Percentiles rank a stretch among this genome's conserved stretches.
Conservation (phyloP, 2,329 filamentous ascomycete genomes). For the Paraconiothyrium brasiliense region DNA sequence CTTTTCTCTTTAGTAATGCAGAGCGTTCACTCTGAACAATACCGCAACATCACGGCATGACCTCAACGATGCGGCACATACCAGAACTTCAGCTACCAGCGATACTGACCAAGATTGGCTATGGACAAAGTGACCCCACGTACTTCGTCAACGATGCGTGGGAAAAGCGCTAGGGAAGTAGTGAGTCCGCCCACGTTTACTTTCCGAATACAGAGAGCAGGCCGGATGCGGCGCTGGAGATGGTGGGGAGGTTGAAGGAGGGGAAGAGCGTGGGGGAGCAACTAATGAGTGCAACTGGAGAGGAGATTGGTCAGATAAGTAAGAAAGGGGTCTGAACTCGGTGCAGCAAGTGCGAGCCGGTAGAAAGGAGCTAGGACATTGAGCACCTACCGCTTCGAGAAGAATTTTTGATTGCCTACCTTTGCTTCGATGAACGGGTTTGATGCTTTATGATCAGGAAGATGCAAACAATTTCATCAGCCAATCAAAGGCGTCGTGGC, state of each 20-base stretch:
- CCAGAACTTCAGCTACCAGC: constrained; percentile 37
- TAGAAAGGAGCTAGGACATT: not conserved
- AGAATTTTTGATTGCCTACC: not conserved
- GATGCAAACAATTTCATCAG: not conserved
- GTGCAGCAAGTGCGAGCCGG: not conserved
- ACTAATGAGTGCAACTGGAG: constrained; percentile 23
- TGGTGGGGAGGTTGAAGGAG: constrained; percentile 39
- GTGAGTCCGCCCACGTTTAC: constrained; percentile 47
- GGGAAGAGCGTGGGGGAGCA: constrained; percentile 36
- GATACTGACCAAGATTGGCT: constrained; percentile 76
- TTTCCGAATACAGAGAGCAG: constrained; percentile 46
- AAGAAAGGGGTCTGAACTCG: not conserved
- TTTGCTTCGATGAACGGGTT: not conserved
- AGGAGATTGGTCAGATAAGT: not conserved
- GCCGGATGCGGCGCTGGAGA: constrained; percentile 38
- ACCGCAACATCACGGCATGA: constrained; percentile 27
- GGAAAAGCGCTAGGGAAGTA: constrained; percentile 65
- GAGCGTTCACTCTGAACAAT: not conserved
- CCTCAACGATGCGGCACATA: constrained; percentile 42
- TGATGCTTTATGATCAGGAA: not conserved
- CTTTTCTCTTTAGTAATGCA: not conserved
- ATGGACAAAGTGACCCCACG: constrained; percentile 95
- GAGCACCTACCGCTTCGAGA: not conserved
- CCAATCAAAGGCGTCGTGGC: constrained; percentile 13
- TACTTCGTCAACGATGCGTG: constrained; percentile 80